phyloP scores from a whole-genome alignment of 1,284 basidiomycete species.

The Microbotryomycetes sp. region DNA sequence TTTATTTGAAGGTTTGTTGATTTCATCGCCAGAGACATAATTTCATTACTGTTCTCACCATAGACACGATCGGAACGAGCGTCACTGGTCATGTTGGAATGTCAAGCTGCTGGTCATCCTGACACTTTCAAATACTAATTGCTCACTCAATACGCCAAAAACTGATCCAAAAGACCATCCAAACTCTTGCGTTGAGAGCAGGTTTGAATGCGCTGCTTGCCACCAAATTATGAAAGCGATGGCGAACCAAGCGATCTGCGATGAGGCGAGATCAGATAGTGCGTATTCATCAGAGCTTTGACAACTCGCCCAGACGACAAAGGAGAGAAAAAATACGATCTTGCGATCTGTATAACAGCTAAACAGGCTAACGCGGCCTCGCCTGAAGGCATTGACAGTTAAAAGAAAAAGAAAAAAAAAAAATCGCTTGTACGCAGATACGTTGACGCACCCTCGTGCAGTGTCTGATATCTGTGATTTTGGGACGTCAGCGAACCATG shows the following conservation, averaged over 20 bases:
- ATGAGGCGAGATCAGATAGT: too few relatives aligned
- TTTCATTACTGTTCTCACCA: neutral
- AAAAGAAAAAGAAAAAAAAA: neutral
- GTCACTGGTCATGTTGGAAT: neutral
- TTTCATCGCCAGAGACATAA: too few relatives aligned
- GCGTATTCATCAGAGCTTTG: too few relatives aligned
- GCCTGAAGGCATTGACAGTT: neutral
- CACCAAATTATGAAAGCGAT: neutral
- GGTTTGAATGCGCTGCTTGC: constrained; percentile 4
- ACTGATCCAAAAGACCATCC: constrained; percentile 11
- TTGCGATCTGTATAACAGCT: constrained; percentile 4
- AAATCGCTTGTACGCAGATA: neutral
- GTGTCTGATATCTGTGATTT: constrained; percentile 11
- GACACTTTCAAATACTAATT: too few relatives aligned
- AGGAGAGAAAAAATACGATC: constrained; percentile 18
- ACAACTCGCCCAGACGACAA: constrained; percentile 7
- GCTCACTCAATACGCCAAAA: neutral
- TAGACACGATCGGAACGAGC: neutral
- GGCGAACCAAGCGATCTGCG: neutral
- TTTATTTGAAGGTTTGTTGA: too few relatives aligned
- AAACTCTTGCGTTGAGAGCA: constrained; percentile 18
- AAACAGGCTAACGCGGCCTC: neutral
- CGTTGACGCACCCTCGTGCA: neutral
- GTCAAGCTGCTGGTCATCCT: too few relatives aligned
- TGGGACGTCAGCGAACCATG: too few relatives aligned